Evolutionary conservation across 208 protist species (phyloP).

Genomic region (Acanthamoeba royreba): DNA sequence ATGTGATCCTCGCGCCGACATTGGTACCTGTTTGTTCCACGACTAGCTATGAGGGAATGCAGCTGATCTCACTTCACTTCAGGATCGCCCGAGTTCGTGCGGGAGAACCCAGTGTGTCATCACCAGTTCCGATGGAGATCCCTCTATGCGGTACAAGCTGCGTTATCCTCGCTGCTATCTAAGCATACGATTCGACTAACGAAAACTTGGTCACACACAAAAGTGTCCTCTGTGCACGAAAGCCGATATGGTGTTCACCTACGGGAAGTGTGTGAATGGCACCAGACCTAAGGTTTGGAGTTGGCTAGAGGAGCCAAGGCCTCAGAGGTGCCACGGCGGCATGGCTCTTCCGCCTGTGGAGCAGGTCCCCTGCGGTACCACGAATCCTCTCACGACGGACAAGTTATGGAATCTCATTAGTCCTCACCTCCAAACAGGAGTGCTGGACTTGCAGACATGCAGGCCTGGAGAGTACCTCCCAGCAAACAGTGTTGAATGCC

Average conservation of each 20-base stretch:
- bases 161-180: too few species aligned
- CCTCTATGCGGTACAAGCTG: not conserved
- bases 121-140: slow-evolving; percentile 29
- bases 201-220: too few species aligned
- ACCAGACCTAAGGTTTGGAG: slow-evolving; percentile 11
- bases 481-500: not conserved
- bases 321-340: slow-evolving; percentile 6
- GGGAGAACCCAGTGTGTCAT: not conserved
- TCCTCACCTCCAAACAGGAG: not conserved
- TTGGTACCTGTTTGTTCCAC: not conserved
- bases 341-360: not conserved
- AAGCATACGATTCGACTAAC: too few species aligned
- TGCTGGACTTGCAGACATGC: slow-evolving; percentile 28
- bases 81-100: not conserved
- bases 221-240: slow-evolving; percentile 9
- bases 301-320: not conserved
- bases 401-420: not conserved
- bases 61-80: not conserved
- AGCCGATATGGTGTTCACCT: slow-evolving; percentile 30
- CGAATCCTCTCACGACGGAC: not conserved
- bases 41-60: not conserved
- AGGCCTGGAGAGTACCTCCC: not conserved
- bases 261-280: slow-evolving; percentile 29
- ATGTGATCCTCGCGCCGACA: not conserved
- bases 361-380: not conserved